Percentiles rank a stretch among this genome's conserved stretches.
Conservation (phyloP, 768 basidiomycete genomes). For the Phanerochaete sordida region DNA sequence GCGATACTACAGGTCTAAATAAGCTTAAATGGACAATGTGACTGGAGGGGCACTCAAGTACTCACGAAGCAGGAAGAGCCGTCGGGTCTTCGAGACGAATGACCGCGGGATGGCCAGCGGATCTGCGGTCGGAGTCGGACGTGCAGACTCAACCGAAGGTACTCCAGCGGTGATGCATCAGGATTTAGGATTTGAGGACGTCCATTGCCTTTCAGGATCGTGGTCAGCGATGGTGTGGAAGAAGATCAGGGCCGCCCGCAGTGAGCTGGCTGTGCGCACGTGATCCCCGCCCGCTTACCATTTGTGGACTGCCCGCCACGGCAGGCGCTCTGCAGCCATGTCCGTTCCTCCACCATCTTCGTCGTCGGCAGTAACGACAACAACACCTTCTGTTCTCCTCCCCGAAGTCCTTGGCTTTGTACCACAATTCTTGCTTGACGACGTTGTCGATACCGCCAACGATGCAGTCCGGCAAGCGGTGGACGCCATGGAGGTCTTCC, state of each 20-base stretch:
- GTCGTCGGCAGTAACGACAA: conserved; percentile 3
- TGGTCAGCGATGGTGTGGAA: not conserved
- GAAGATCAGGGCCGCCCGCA: too few species aligned
- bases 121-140: too few species aligned
- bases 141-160: too few species aligned
- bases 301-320: not conserved
- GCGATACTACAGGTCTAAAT: too few species aligned
- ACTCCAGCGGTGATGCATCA: too few species aligned
- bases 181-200: too few species aligned
- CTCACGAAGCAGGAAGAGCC: too few species aligned
- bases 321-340: not conserved
- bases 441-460: conserved; percentile 81
- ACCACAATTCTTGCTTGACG: conserved; percentile 81
- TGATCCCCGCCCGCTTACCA: not conserved
- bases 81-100: too few species aligned
- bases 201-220: too few species aligned
- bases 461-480: conserved; percentile 75
- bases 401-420: conserved; percentile 81
- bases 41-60: too few species aligned
- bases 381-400: conserved; percentile 47
- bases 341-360: not conserved
- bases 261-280: not conserved
- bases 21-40: too few species aligned
- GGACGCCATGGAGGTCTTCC: conserved; percentile 75
- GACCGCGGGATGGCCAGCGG: too few species aligned